phyloP scores from a whole-genome alignment of 2,329 filamentous ascomycete species.

The Ophiocordyceps camponoti-saundersi region DNA sequence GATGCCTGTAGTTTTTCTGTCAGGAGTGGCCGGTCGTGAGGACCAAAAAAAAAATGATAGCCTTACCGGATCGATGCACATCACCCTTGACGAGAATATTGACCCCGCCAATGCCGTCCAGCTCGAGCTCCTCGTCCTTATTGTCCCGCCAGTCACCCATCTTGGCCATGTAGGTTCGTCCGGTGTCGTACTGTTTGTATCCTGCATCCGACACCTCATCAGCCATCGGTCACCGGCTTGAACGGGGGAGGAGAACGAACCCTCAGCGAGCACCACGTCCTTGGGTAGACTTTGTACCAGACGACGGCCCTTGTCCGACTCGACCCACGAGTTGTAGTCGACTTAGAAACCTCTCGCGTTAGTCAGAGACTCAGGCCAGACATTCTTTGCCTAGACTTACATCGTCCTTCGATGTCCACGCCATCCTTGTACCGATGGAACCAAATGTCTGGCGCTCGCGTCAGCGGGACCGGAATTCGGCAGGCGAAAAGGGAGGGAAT shows the following conservation, averaged over 20 bases:
- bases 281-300: conserved; percentile 59
- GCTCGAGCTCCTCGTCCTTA: conserved; percentile 79
- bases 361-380: conserved; percentile 1
- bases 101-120: conserved; percentile 92
- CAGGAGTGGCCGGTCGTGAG: background rate
- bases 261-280: conserved; percentile 76
- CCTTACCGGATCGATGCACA: conserved; percentile 75
- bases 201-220: conserved; percentile 28
- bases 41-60: no score
- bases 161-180: conserved; percentile 71
- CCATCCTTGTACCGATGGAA: conserved; percentile 78
- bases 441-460: conserved; percentile 59
- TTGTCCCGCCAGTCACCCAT: conserved; percentile 89
- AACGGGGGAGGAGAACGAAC: conserved; percentile 21
- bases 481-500: background rate
- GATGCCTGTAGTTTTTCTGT: conserved; percentile 43
- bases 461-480: conserved; percentile 7
- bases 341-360: conserved; percentile 30
- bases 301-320: conserved; percentile 69
- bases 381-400: conserved; percentile 32
- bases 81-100: conserved; percentile 97
- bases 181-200: conserved; percentile 86
- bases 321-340: conserved; percentile 98
- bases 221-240: conserved; percentile 2
- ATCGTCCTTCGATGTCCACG: conserved; percentile 84